Evolutionary conservation across 768 basidiomycete genomes (phyloP), one percentile per base, ranked within the genome.

Genomic region (Lyophyllum shimeji): DNA sequence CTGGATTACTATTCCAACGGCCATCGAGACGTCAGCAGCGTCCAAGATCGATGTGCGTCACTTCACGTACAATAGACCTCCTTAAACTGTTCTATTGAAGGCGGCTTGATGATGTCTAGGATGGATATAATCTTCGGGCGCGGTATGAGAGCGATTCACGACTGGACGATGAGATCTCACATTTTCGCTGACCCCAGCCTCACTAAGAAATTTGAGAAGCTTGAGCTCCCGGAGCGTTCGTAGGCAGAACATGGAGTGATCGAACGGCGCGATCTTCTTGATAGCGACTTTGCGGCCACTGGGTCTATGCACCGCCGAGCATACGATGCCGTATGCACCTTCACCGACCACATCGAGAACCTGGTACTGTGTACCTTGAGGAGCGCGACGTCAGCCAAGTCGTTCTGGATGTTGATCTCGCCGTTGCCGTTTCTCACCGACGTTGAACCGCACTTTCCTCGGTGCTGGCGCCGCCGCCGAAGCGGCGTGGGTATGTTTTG

Each of bases 211-310:
- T 65, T 92, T 92, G 71, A 86, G 77, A 17, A 92, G 75, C 65
- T 92, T 93, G 63, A 93, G 80, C 71, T 93, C 94, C 59, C 94
- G 84, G 48, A 95, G 78, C n/a, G 94, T 96, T 48, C 88, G 78
- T 68, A 95, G 79, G 67, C 91, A 93, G 75, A 95, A 95, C 91
- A 96, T 93, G 55, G 93, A 87, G 67, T 95, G 94, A 69, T 96
- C 95, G 63, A 96, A 97, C 5, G 94, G 94, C 0, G 90, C 86
- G 73, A 97, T 94, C 76, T 92, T 92, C 81, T 97, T 97, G 79
- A 97, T 95, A 52, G 95, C 95, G 58, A 98, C 96, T 71, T 93
- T 93, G 56, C 92, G 88, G 50, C 87, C 86, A 50, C 90, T 91
- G 1, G 93, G 87, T 58, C 84, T 71, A 68, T 98, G 95, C 2